Evolutionary conservation across 2,329 filamentous ascomycete genomes (phyloP), one percentile per base, ranked within the genome.

Genomic region (Fusarium buxicola): DNA sequence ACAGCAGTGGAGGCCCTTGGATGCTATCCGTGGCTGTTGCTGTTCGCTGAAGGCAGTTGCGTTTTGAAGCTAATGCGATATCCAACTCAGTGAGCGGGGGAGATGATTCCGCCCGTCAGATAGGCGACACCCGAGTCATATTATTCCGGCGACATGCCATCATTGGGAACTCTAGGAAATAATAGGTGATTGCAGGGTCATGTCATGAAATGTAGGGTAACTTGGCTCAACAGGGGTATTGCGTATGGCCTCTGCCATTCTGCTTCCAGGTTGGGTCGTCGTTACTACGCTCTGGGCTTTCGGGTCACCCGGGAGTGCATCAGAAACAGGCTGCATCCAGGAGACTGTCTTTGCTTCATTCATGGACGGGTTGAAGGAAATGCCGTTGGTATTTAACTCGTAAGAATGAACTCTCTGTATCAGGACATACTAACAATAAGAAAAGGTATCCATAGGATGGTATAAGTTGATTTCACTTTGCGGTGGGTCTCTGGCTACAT

Each of bases 31-130:
- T 39, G 43, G 53, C 41, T 52, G 31, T 58, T 45, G 36, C 59
- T 60, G 54, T 58, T 59, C 45, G 44, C 15, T 45, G 34, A 48
- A 28, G 46, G 34, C 47, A 47, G 47, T 50, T 53, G 55, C 53
- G 59, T 59, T 40, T 46, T 57, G 27, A 39, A 52, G 43, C 41
- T 39, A 49, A 46, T 68, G 50, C 45, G 47, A 60, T 66, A 32
- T 46, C 53, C 41, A 62, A 56, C 47, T 50, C 57, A 54, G 40
- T 34, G 41, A 31, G 46, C 48, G 45, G 43, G 60, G 44, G 52
- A 38, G 32, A 54, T 24, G 51, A 30, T 41, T 32, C 44, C 49
- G 36, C 49, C 61, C 51, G 36, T 55, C 35, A 34, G 27, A 21
- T 27, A 25, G 55, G 57, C 16, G 41, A 32, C 32, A 35, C 34